Evolutionary conservation across 805 yeast species (phyloP).

Genomic region (Nakazawaea holstii): DNA sequence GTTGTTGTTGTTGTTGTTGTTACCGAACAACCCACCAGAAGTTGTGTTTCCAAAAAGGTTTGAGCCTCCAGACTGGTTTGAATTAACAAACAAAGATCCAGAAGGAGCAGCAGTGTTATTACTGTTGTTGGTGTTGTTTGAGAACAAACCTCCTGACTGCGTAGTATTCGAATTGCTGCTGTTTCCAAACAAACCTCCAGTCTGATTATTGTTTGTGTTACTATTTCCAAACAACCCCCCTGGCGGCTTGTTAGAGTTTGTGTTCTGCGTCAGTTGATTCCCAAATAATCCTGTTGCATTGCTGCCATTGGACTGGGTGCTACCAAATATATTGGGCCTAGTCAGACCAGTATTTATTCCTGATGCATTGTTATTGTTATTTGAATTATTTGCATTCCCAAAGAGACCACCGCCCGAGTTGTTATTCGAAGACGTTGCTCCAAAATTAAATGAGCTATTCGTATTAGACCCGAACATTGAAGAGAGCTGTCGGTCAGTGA

Average conservation of each 20-base stretch:
- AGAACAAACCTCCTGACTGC: slow-evolving; percentile 14
- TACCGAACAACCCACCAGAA: slow-evolving; percentile 20
- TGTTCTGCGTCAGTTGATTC: not conserved
- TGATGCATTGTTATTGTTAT: slow-evolving; percentile 1
- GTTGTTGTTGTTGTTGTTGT: slow-evolving; percentile 11
- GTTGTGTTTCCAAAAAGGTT: slow-evolving; percentile 12
- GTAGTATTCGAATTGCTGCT: not conserved
- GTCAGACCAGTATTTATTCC: not conserved
- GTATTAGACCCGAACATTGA: slow-evolving; percentile 7
- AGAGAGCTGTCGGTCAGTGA: too few relatives aligned
- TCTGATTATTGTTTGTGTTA: slow-evolving; percentile 10
- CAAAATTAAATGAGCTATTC: slow-evolving; percentile 23
- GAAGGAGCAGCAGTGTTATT: slow-evolving; percentile 7
- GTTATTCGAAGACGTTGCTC: slow-evolving; percentile 21
- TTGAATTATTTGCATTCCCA: slow-evolving; percentile 16
- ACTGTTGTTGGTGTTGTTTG: slow-evolving; percentile 13
- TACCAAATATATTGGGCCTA: slow-evolving; percentile 1
- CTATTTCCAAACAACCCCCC: slow-evolving; percentile 24
- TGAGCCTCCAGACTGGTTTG: slow-evolving; percentile 9
- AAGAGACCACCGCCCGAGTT: slow-evolving; percentile 15
- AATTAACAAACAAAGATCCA: slow-evolving; percentile 23
- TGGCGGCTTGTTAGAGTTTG: slow-evolving; percentile 19
- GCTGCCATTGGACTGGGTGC: not conserved
- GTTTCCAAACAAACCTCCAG: slow-evolving; percentile 23
- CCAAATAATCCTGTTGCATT: not conserved